A percentile compares a stretch with the other conserved stretches of the same genome.
phyloP scores from a whole-genome alignment of 179 eudicot species.

The Drosera spatulata region DNA sequence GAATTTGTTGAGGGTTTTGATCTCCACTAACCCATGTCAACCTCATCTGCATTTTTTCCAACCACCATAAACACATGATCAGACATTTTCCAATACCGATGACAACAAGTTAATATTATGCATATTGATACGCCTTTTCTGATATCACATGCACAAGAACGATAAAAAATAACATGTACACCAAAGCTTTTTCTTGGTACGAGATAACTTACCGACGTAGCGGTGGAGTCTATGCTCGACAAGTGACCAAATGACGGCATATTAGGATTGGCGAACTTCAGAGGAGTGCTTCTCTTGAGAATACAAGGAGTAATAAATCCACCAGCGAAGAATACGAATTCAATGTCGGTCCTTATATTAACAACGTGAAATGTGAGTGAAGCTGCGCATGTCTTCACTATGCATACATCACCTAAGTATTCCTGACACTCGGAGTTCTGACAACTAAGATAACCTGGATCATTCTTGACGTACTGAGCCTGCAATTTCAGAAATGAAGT shows the following conservation, averaged over 20 bases:
- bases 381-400: slow-evolving; percentile 41
- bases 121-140: no score
- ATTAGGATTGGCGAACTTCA: slow-evolving; percentile 49
- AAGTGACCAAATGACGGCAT: slow-evolving; percentile 62
- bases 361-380: slow-evolving; percentile 61
- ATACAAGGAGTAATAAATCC: slow-evolving; percentile 67
- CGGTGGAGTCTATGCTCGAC: slow-evolving; percentile 56
- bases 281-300: slow-evolving; percentile 27
- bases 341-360: slow-evolving; percentile 33
- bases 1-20: slow-evolving; percentile 44
- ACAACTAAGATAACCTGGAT: slow-evolving; percentile 58
- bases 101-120: background rate
- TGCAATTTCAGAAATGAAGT: slow-evolving; percentile 6
- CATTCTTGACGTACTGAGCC: slow-evolving; percentile 61
- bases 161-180: no score
- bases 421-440: slow-evolving; percentile 42
- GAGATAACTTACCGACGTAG: slow-evolving; percentile 32
- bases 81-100: background rate
- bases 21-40: slow-evolving; percentile 80
- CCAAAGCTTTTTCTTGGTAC: no score
- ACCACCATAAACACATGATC: slow-evolving; percentile 1
- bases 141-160: no score
- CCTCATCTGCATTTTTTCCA: no score
- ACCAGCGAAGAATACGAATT: slow-evolving; percentile 32
- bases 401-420: slow-evolving; percentile 21